Evolutionary conservation across 306 rosid species (phyloP).

Genomic region (Cucumis sativus): Cucumber_9930_V3 NC_026657.2:3810001-3810500

Average conservation of each 20-base stretch:
- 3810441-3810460: background rate
- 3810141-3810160: background rate
- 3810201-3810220: background rate
- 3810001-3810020: background rate
- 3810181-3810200: background rate
- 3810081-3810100: background rate
- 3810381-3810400: background rate
- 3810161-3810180: background rate
- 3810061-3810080: background rate
- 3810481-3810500: background rate
- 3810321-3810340: background rate
- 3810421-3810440: background rate
- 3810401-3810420: background rate
- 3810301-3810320: background rate
- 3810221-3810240: background rate
- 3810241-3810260: background rate
- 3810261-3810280: background rate
- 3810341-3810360: background rate
- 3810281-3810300: background rate
- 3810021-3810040: background rate
- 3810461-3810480: background rate
- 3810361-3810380: background rate
- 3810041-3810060: background rate
- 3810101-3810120: background rate
- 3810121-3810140: background rate